Evolutionary conservation across 2,329 filamentous ascomycete species (phyloP), one percentile per base, ranked within the genome.

Genomic region (Pestalotiopsis sp.): DNA sequence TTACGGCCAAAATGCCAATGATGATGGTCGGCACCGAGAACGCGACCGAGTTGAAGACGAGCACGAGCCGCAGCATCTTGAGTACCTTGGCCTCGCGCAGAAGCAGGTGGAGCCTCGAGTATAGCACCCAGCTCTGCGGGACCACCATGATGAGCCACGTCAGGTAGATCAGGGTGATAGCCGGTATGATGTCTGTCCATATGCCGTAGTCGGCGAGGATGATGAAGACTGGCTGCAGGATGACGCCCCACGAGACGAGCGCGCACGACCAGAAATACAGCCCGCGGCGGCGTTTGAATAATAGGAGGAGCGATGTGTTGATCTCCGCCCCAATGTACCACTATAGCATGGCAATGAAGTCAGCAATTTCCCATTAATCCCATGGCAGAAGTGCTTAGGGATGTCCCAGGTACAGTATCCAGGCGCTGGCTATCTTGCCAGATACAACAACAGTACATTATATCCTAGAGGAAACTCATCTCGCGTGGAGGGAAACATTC

Each of bases 261-360:
- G 72, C 72, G 65, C 71, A 74, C 11, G 72, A 71, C 77, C 77
- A 78, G 67, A 78, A 78, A 62, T 78, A 78, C 2, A 78, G 64
- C 1, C 77, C 76, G 11, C 71, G 71, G 10, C 76, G 71, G 9
- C 73, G 71, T 62, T 77, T 76, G 72, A 78, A 78, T 59, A 74
- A 67, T 10, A 76, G 14, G 66, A 77, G 75, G 1, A 78, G 71
- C 9, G 74, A 75, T 0, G 73, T 57, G 69, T 74, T 75, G 68
- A 78, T 73, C 67, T 78, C 77, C 39, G 69, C 13, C 14, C 58
- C 58, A 1, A 61, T 61, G n/a, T 61, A 61, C 58, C 58, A 61
- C 58, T 52, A n/a, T 52, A 14, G n/a, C 7, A n/a, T 52, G 17
- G 10, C 6, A 9, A 7, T 30, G 20, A 3, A 22, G 44, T 52